Conservation (phyloP, 768 basidiomycete genomes). For the Mycena leptocephala region DNA sequence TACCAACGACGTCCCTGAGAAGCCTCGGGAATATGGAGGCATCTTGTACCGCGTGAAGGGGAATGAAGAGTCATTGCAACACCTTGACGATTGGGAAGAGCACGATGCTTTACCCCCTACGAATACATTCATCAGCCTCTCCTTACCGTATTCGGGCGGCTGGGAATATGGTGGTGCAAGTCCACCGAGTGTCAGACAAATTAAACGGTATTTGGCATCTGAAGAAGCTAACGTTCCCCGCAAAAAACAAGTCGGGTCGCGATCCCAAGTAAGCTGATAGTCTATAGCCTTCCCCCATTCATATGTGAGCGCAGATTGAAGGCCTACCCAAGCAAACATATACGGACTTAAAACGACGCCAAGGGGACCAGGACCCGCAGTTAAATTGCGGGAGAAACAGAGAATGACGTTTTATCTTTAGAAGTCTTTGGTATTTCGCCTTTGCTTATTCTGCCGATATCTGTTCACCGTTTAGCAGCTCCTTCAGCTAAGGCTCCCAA, state of each 20-base stretch:
- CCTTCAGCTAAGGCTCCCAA: conserved; percentile 78
- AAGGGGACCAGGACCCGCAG: conserved; percentile 41
- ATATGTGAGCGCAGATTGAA: conserved; percentile 60
- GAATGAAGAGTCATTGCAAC: conserved; percentile 65
- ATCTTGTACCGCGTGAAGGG: conserved; percentile 82
- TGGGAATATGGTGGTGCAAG: conserved; percentile 84
- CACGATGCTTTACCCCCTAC: background rate
- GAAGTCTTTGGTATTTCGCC: conserved; percentile 84
- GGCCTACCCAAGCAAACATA: conserved; percentile 82
- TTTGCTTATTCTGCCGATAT: background rate
- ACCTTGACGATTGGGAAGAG: conserved; percentile 74
- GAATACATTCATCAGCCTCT: conserved; percentile 18
- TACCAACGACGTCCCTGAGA: conserved; percentile 76
- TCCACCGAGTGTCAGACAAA: conserved; percentile 76
- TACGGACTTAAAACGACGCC: conserved; percentile 80
- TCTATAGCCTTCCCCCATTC: background rate
- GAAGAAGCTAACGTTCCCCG: conserved; percentile 41
- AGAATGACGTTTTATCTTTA: conserved; percentile 87
- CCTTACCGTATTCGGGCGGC: conserved; percentile 60
- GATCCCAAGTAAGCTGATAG: conserved; percentile 67
- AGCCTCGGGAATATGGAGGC: conserved; percentile 86
- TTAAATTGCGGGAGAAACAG: conserved; percentile 68
- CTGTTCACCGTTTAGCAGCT: conserved; percentile 54
- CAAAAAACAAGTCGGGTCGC: conserved; percentile 42
- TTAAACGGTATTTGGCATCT: conserved; percentile 68